Percentiles rank a stretch among this genome's conserved stretches.
These are phyloP conservation scores for Stylosanthes scabra DNA, from an alignment of 331 rosid species.

Conservation along the genomic window DNA sequence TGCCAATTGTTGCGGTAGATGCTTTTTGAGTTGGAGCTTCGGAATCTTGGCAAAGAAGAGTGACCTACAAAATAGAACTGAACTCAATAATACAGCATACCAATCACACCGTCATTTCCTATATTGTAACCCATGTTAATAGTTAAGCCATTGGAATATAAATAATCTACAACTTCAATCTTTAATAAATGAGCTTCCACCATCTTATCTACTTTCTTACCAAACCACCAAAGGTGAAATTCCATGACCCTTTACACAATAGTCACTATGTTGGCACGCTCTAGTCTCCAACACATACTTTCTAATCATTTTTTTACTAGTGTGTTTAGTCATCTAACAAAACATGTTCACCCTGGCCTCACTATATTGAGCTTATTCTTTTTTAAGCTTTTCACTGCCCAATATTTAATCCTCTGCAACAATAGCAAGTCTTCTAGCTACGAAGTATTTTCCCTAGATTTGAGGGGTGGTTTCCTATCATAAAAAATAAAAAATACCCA, in stretches of 20 bases:
- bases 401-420: not conserved
- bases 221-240: not conserved
- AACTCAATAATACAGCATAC: conserved; percentile 41
- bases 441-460: not conserved
- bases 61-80: conserved; percentile 58
- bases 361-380: not conserved
- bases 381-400: not conserved
- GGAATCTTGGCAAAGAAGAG: conserved; percentile 84
- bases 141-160: not conserved
- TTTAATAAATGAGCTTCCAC: not conserved
- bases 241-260: not conserved
- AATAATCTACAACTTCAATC: not conserved
- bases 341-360: not conserved
- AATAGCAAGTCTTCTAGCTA: not conserved
- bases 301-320: not conserved
- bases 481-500: not conserved
- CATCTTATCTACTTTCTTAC: not conserved
- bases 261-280: not conserved
- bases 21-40: conserved; percentile 66
- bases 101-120: conserved; percentile 11
- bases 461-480: not conserved
- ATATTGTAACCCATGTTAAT: not conserved
- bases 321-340: not conserved
- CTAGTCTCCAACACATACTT: not conserved
- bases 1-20: conserved; percentile 83